Evolutionary conservation across 352 stramenopile species (phyloP).

Genomic region (Phytophthora tentaculata): DNA sequence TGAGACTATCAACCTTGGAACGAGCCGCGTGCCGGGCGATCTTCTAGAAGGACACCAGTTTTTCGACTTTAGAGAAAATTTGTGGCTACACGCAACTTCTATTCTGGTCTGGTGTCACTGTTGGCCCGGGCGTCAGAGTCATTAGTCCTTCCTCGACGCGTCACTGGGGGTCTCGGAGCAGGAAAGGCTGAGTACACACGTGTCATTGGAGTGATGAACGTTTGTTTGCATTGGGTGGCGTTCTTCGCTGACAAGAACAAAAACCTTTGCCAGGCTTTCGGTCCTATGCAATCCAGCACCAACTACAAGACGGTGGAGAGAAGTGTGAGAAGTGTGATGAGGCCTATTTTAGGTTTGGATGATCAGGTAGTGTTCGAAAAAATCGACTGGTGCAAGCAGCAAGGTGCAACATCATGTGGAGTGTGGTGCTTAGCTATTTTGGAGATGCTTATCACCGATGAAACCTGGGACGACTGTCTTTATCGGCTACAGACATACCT

Average conservation of each 20-base stretch:
- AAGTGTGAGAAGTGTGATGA: constrained; percentile 10
- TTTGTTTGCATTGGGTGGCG: constrained; percentile 6
- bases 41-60: not conserved
- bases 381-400: constrained; percentile 9
- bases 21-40: not conserved
- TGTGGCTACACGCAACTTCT: constrained; percentile 2
- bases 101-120: constrained; percentile 5
- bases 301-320: constrained; percentile 12
- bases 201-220: constrained; percentile 4
- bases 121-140: not conserved
- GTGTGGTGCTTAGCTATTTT: constrained; percentile 15
- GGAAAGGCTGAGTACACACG: not conserved
- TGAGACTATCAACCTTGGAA: not conserved
- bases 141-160: not conserved
- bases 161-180: not conserved
- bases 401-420: constrained; percentile 12
- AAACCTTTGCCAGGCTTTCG: constrained; percentile 2
- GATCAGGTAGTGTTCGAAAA: constrained; percentile 1
- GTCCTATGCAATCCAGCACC: not conserved
- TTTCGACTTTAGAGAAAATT: constrained; percentile 1
- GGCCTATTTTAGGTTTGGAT: not conserved
- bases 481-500: constrained; percentile 6
- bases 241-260: not conserved
- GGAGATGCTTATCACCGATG: constrained; percentile 1
- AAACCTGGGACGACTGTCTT: not conserved